phyloP scores from a whole-genome alignment of 2,329 filamentous ascomycete species.

The Triangularia verruculosa region DNA sequence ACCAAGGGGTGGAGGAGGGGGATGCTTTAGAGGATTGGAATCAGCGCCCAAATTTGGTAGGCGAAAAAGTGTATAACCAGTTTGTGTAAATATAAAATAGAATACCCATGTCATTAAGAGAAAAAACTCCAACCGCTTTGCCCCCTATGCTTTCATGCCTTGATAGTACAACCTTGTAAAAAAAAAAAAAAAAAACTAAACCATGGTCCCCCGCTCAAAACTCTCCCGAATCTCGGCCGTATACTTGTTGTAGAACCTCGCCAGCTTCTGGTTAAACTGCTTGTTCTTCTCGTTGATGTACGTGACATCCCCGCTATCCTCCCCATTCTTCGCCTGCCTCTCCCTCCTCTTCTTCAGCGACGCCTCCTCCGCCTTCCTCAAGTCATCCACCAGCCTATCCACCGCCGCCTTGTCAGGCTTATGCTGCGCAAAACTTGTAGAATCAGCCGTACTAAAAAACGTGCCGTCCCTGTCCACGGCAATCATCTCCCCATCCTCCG shows the following conservation, averaged over 20 bases:
- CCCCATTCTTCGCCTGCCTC: slow-evolving; percentile 71
- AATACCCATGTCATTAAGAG: slow-evolving; percentile 5
- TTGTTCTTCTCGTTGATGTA: slow-evolving; percentile 99
- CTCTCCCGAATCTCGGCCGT: slow-evolving; percentile 95
- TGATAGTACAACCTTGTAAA: slow-evolving; percentile 7
- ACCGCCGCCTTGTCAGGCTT: slow-evolving; percentile 84
- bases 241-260: slow-evolving; percentile 97
- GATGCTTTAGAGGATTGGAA: slow-evolving; percentile 63
- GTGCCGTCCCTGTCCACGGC: slow-evolving; percentile 88
- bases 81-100: slow-evolving; percentile 27
- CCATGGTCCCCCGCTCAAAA: slow-evolving; percentile 96
- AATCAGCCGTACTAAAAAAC: slow-evolving; percentile 87
- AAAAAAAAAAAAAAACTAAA: slow-evolving; percentile 49
- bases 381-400: slow-evolving; percentile 80
- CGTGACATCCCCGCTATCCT: slow-evolving; percentile 80
- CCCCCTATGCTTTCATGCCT: slow-evolving; percentile 8
- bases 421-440: slow-evolving; percentile 76
- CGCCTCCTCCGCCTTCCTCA: slow-evolving; percentile 84
- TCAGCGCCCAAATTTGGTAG: slow-evolving; percentile 29
- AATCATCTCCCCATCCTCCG: slow-evolving; percentile 89
- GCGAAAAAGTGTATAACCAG: not conserved
- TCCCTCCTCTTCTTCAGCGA: slow-evolving; percentile 83
- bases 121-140: slow-evolving; percentile 20
- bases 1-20: slow-evolving; percentile 81
- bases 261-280: slow-evolving; percentile 97